Base-by-base conservation (phyloP, 352 stramenopile species). In the Phytophthora quininea region DNA sequence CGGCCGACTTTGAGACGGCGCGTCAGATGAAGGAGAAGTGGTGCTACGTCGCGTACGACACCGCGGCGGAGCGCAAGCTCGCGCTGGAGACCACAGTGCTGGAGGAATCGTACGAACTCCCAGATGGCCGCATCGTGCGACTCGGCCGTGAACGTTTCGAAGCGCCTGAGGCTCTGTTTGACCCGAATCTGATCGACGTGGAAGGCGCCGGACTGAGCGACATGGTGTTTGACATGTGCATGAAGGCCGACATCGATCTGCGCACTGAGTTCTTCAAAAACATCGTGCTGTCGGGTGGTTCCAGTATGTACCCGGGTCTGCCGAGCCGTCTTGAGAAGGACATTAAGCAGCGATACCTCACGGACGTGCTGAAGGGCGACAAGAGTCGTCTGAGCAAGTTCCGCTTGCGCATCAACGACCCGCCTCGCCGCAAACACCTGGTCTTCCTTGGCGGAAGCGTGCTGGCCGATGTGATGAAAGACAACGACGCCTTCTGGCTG, bases 201-300 rank as follows among this genome's bases (percentile, higher is more conserved):
- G 97, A 99, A 78, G 93, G 96, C 73, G 75, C 81, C 1, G 97
- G 97, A 8, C 86, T 99, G 51, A 94, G 95, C 52, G 96, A 99
- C 74, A 98, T 99, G 84, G 82, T 99, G 4, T 98, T 99, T 60
- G 94, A 99, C 59, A 98, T 98, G 84, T 99, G 98, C 79, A 96
- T 98, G 83, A 97, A 98, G 72, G 96, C 96, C n/a, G 90, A 95
- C 42, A 92, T 96, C 19, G 98, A 99, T 75, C 82, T 98, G 40
- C 89, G 97, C 53, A 84, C 85, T 4, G 96, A 98, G 57, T 98
- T 99, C 50, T 99, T 99, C 78, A 99, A 98, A 67, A 98, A 99
- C 78, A 98, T 99, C 68, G 91, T 98, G 73, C 84, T 98, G 7
- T 96, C 82, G 3, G 93, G 94, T 32, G 96, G 96, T 19, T 97